These are phyloP conservation scores for Solanum boliviense DNA, from an alignment of 257 asterid species.

Conservation along the genomic window DNA sequence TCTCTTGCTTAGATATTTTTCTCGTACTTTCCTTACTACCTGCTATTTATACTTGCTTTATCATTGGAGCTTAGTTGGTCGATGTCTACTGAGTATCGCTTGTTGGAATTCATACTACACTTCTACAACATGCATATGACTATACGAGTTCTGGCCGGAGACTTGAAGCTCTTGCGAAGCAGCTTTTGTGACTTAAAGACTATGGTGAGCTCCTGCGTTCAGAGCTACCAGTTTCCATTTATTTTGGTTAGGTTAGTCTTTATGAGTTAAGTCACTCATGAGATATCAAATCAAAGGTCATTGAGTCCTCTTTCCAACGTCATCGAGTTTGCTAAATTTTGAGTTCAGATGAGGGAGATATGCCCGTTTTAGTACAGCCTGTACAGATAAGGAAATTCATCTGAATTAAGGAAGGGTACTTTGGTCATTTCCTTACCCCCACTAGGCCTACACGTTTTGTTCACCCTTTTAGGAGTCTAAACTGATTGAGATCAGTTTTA, in stretches of 20 bases:
- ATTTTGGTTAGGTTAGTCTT: background rate
- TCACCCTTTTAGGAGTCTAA: background rate
- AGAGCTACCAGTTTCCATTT: background rate
- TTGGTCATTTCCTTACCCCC: background rate
- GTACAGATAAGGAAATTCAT: too few relatives aligned
- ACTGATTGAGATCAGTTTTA: too few relatives aligned
- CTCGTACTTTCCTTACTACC: background rate
- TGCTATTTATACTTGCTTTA: background rate
- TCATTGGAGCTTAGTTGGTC: background rate
- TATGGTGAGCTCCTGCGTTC: background rate
- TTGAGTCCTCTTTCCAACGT: background rate
- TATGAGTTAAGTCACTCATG: background rate
- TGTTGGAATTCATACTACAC: background rate
- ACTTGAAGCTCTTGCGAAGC: background rate
- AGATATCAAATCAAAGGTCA: background rate
- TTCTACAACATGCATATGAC: background rate
- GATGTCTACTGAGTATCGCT: background rate
- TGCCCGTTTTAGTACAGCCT: background rate
- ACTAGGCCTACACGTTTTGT: background rate
- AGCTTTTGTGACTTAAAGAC: background rate
- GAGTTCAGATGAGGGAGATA: background rate
- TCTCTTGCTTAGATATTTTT: background rate
- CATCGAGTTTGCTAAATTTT: background rate
- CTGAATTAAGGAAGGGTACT: background rate
- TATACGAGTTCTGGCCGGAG: background rate